Evolutionary conservation across 2,329 filamentous ascomycete genomes (phyloP), one percentile per base, ranked within the genome.

Genomic region (Botrytis elliptica): DNA sequence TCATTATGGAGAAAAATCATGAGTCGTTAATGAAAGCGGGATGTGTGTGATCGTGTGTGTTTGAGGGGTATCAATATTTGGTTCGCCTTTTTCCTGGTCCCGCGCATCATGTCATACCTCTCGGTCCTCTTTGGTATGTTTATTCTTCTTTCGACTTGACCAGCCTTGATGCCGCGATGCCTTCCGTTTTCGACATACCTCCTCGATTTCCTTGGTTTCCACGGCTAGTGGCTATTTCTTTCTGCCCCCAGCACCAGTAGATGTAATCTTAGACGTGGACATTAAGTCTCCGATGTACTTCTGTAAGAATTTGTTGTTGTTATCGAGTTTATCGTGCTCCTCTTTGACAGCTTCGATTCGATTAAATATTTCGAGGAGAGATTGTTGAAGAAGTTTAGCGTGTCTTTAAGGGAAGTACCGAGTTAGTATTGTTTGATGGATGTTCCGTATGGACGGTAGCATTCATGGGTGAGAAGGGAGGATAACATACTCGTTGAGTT

Each of bases 261-360:
- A 86, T 1, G 90, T 92, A 78, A 92, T 92, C 81, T 92, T 92
- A 81, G 89, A 91, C n/a, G 90, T 92, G 78, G 93, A 93, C 89
- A 97, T 98, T 72, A 98, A 87, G 81, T 97, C 95, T 77, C 95
- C 95, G 79, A 98, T 98, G 82, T 98, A 98, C 83, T 97, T 97
- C 83, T 98, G 95, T 66, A 99, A 85, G 81, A 98, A 98, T 80
- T 94, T 95, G 87, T 99, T 99, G 83, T 98, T 95, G 82, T 89
- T 96, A 83, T 98, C 95, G 72, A 99, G 90, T 84, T 97, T 98
- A 84, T 98, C 94, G 81, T 99, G 95, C 81, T 98, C 95, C 78
- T 93, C 92, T 83, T 94, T 93, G 76, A 98, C 95, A 44, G 93
- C 93, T 81, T 99, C 96, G 82, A 98, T 97, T 70, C 94, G 92